Evolutionary conservation across 2,329 filamentous ascomycete genomes (phyloP).

Genomic region (Berkeleyomyces basicola): DNA sequence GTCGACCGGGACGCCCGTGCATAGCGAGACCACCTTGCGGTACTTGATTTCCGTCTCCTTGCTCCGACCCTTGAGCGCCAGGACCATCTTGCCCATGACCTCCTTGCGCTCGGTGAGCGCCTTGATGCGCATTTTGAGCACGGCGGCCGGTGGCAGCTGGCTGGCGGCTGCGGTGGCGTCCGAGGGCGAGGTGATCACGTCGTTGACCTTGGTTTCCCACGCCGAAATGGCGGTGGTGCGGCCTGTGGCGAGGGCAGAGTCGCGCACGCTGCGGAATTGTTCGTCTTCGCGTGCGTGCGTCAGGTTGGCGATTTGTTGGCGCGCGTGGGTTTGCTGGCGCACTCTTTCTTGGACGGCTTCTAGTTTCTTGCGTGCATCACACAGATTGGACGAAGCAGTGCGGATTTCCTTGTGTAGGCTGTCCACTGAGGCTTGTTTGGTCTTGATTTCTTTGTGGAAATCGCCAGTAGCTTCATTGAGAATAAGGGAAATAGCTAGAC

Average conservation of each 20-base stretch:
- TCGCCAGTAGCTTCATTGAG: slow-evolving; percentile 62
- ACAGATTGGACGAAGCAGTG: slow-evolving; percentile 60
- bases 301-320: slow-evolving; percentile 64
- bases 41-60: slow-evolving; percentile 78
- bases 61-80: slow-evolving; percentile 58
- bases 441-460: slow-evolving; percentile 64
- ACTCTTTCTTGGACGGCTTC: slow-evolving; percentile 52
- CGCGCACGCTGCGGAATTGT: slow-evolving; percentile 30
- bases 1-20: slow-evolving; percentile 61
- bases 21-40: slow-evolving; percentile 71
- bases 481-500: slow-evolving; percentile 61
- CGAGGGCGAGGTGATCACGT: slow-evolving; percentile 28
- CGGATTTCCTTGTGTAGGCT: slow-evolving; percentile 66
- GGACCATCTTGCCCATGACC: slow-evolving; percentile 48
- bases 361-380: slow-evolving; percentile 57
- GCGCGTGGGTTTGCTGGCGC: slow-evolving; percentile 46
- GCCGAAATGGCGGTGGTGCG: slow-evolving; percentile 29
- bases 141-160: slow-evolving; percentile 39
- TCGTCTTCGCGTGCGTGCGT: slow-evolving; percentile 57
- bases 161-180: slow-evolving; percentile 23
- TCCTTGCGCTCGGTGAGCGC: slow-evolving; percentile 56
- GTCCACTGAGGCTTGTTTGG: slow-evolving; percentile 73
- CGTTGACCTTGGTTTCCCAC: slow-evolving; percentile 39
- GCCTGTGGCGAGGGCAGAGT: slow-evolving; percentile 17
- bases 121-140: slow-evolving; percentile 50